phyloP scores from a whole-genome alignment of 352 stramenopile species.

The Plasmopara muralis region DNA sequence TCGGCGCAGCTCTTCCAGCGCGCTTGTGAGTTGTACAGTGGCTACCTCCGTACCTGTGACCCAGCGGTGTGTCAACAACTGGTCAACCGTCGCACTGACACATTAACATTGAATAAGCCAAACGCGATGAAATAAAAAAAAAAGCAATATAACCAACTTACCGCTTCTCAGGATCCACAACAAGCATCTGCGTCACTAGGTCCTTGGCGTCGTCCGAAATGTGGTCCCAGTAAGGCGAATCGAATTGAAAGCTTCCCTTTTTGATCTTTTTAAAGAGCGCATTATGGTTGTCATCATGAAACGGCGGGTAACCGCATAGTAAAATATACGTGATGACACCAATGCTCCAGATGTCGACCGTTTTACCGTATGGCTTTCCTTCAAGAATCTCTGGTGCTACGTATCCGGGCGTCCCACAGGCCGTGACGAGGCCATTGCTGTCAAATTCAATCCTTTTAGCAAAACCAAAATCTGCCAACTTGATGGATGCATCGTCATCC shows the following conservation, averaged over 20 bases:
- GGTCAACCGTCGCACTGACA: conserved; percentile 62
- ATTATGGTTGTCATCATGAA: conserved; percentile 91
- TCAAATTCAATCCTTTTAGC: conserved; percentile 80
- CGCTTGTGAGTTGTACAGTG: conserved; percentile 87
- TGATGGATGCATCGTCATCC: conserved; percentile 81
- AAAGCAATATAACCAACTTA: conserved; percentile 15
- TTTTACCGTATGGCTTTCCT: conserved; percentile 69
- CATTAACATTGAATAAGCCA: conserved; percentile 4
- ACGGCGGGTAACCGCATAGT: conserved; percentile 80
- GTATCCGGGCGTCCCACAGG: conserved; percentile 78
- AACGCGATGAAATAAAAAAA: conserved; percentile 1
- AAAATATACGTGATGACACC: conserved; percentile 87
- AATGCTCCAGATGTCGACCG: conserved; percentile 87
- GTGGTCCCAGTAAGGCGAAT: conserved; percentile 93
- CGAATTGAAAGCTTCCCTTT: conserved; percentile 91
- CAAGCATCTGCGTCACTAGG: conserved; percentile 89
- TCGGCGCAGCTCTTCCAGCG: conserved; percentile 87
- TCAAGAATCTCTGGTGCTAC: conserved; percentile 81
- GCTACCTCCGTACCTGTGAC: conserved; percentile 77
- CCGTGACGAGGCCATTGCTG: conserved; percentile 59
- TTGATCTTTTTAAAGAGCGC: conserved; percentile 94
- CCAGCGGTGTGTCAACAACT: conserved; percentile 88
- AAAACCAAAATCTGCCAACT: conserved; percentile 83
- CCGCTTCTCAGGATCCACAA: conserved; percentile 87
- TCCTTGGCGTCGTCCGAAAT: conserved; percentile 92